Evolutionary conservation across 768 basidiomycete species (phyloP).

Genomic region (Phylloporus rhodoxanthus): DNA sequence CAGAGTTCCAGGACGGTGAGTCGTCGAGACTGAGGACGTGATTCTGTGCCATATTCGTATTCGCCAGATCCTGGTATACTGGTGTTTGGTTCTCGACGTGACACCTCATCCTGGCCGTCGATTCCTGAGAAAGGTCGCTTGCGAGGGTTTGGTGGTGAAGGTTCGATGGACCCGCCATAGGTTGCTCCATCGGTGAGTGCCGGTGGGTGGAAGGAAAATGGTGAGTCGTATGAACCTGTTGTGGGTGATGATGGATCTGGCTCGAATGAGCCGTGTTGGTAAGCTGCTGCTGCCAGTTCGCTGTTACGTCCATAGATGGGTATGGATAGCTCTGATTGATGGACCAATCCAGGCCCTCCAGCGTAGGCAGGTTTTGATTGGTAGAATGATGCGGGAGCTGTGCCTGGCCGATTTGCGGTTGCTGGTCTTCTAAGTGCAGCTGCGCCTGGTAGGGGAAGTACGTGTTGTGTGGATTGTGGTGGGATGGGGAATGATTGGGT

Average conservation of each 20-base stretch:
- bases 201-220: slow-evolving; percentile 77
- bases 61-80: slow-evolving; percentile 31
- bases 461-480: slow-evolving; percentile 40
- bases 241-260: slow-evolving; percentile 28
- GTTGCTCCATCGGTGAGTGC: slow-evolving; percentile 36
- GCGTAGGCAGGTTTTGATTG: slow-evolving; percentile 41
- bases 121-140: slow-evolving; percentile 60
- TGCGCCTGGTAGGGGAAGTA: slow-evolving; percentile 55
- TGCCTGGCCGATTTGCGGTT: slow-evolving; percentile 61
- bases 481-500: slow-evolving; percentile 35
- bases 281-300: slow-evolving; percentile 35
- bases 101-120: slow-evolving; percentile 44
- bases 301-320: slow-evolving; percentile 35
- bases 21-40: slow-evolving; percentile 71
- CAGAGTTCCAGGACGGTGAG: slow-evolving; percentile 87
- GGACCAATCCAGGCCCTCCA: slow-evolving; percentile 50
- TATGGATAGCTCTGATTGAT: slow-evolving; percentile 41
- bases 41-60: slow-evolving; percentile 69
- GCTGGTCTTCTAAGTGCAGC: slow-evolving; percentile 50
- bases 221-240: slow-evolving; percentile 47
- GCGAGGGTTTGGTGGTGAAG: slow-evolving; percentile 43
- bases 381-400: slow-evolving; percentile 64
- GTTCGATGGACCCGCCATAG: slow-evolving; percentile 29
- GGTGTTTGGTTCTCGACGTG: slow-evolving; percentile 34
- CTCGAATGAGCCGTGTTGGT: slow-evolving; percentile 26